Conservation (phyloP, 1,139 yeast genomes). For the Suhomyces kunorum region DNA sequence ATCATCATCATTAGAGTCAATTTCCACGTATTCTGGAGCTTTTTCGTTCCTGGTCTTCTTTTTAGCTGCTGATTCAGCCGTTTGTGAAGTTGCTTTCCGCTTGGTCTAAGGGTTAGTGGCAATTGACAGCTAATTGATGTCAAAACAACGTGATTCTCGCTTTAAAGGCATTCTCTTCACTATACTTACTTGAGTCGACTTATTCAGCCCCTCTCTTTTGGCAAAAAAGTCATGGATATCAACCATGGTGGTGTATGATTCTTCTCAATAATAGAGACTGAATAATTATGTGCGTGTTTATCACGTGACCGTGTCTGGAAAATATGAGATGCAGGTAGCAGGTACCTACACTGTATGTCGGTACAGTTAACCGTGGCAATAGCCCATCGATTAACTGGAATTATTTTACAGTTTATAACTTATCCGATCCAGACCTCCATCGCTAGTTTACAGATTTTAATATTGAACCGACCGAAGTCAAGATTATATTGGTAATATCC, state of each 20-base stretch:
- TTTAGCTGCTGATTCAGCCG: neutral
- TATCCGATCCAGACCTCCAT: too few species aligned
- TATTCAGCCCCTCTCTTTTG: neutral
- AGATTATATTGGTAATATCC: neutral
- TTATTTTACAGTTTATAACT: too few species aligned
- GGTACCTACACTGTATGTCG: too few species aligned
- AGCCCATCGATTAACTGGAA: too few species aligned
- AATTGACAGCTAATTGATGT: neutral
- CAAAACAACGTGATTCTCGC: neutral
- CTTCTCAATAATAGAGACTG: neutral
- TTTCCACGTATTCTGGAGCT: neutral
- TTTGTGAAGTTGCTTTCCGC: neutral
- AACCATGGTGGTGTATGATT: constrained; percentile 1
- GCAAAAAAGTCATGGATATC: constrained; percentile 5
- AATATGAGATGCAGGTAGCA: too few species aligned
- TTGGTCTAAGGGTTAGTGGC: neutral
- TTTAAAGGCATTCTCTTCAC: neutral
- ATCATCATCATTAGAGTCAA: neutral
- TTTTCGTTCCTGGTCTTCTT: constrained; percentile 4
- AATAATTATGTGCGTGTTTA: constrained; percentile 1
- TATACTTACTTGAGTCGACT: neutral
- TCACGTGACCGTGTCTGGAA: constrained; percentile 6
- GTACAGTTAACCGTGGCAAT: too few species aligned
- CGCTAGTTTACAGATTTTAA: neutral
- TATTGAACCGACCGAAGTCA: neutral